Evolutionary conservation across 2,329 filamentous ascomycete genomes (phyloP).

Genomic region (Diaporthe longicolla): DNA sequence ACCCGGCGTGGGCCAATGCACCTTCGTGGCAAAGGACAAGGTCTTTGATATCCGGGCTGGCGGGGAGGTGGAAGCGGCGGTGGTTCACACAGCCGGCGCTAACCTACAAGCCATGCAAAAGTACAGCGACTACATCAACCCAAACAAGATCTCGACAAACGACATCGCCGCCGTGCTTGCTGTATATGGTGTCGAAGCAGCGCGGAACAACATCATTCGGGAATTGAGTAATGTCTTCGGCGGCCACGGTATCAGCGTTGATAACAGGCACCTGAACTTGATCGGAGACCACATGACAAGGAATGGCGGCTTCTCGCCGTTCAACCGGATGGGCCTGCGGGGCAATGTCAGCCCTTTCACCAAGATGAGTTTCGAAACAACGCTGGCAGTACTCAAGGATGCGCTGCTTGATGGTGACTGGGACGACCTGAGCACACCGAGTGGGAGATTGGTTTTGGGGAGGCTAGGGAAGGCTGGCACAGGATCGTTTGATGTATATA

Average conservation of each 20-base stretch:
- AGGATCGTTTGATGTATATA: slow-evolving; percentile 90
- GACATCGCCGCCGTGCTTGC: slow-evolving; percentile 88
- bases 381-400: slow-evolving; percentile 91
- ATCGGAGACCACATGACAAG: slow-evolving; percentile 99
- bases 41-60: slow-evolving; percentile 62
- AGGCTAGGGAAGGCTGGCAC: slow-evolving; percentile 87
- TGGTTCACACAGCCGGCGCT: slow-evolving; percentile 85
- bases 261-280: slow-evolving; percentile 91
- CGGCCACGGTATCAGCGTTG: slow-evolving; percentile 92
- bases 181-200: slow-evolving; percentile 94
- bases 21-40: slow-evolving; percentile 73
- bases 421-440: slow-evolving; percentile 89
- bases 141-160: slow-evolving; percentile 90
- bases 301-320: slow-evolving; percentile 88
- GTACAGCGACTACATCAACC: slow-evolving; percentile 87
- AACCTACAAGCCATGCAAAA: slow-evolving; percentile 94
- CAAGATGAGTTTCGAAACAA: slow-evolving; percentile 99
- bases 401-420: slow-evolving; percentile 91
- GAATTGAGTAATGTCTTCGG: slow-evolving; percentile 90
- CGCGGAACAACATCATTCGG: slow-evolving; percentile 85
- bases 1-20: slow-evolving; percentile 80
- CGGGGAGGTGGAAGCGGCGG: slow-evolving; percentile 63
- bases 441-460: slow-evolving; percentile 89
- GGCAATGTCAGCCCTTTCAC: slow-evolving; percentile 91
- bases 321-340: slow-evolving; percentile 90